Conservation (phyloP, 2,329 filamentous ascomycete species). For the Paradendryphiella salina region DNA sequence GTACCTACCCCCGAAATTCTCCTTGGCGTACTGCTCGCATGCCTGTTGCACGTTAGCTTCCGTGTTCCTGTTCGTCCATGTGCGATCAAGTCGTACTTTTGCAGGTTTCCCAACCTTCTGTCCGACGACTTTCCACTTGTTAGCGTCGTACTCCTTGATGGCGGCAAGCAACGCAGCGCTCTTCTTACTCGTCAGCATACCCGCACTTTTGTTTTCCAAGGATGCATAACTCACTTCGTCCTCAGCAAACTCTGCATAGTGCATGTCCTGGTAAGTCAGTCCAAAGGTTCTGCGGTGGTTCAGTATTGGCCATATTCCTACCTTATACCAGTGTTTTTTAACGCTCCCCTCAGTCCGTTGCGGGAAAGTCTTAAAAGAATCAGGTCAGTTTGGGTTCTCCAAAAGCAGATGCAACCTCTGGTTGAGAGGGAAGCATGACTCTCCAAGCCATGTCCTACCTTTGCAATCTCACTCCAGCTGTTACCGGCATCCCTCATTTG, state of each 20-base stretch:
- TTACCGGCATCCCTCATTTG: slow-evolving; percentile 90
- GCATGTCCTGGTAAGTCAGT: slow-evolving; percentile 76
- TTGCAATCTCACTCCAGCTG: slow-evolving; percentile 98
- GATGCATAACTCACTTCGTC: slow-evolving; percentile 70
- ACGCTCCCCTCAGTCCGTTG: slow-evolving; percentile 93
- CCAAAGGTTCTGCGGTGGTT: slow-evolving; percentile 17
- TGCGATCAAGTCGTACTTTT: slow-evolving; percentile 63
- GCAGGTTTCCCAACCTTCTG: slow-evolving; percentile 97
- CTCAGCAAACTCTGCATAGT: slow-evolving; percentile 97
- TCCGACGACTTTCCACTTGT: slow-evolving; percentile 98
- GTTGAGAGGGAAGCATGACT: background rate
- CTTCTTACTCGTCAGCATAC: slow-evolving; percentile 52
- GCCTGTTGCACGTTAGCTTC: slow-evolving; percentile 56
- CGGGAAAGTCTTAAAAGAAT: slow-evolving; percentile 73
- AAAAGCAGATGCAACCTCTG: background rate
- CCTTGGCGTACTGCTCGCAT: slow-evolving; percentile 92
- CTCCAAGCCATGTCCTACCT: slow-evolving; percentile 59
- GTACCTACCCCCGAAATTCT: slow-evolving; percentile 72
- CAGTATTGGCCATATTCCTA: slow-evolving; percentile 46
- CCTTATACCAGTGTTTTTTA: slow-evolving; percentile 99
- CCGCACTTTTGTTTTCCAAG: slow-evolving; percentile 8
- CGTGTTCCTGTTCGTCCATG: slow-evolving; percentile 6
- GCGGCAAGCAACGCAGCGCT: slow-evolving; percentile 81
- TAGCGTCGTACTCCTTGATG: slow-evolving; percentile 98
- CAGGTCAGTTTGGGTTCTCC: slow-evolving; percentile 23